Evolutionary conservation across 2,329 filamentous ascomycete species (phyloP), one percentile per base, ranked within the genome.

Genomic region (Ophiostoma sp.): DNA sequence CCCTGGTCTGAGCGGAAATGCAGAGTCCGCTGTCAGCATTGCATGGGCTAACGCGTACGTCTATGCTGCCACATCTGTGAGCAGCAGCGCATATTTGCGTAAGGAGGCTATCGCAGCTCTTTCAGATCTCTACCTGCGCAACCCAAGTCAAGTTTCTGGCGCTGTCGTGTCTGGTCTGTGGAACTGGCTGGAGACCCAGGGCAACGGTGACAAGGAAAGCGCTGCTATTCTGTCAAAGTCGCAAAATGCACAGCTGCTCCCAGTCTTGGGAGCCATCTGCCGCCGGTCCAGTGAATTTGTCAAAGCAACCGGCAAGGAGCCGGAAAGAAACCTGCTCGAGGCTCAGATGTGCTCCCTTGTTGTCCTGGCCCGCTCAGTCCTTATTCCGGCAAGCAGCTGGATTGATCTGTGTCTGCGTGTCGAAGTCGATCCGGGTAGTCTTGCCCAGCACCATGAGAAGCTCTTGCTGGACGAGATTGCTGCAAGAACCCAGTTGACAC

Each of bases 11-110:
- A 1, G 4, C 4, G 78, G 80, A 12, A 80, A 84, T 41, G 79
- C 82, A 12, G 76, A 80, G 4, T 74, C 76, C 6, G 79, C 80
- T 14, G 80, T 85, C n/a, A 83, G 83, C 70, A 78, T 85, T 67
- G 86, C 88, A 16, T 99, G 94, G 95, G 88, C 91, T 14, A 91
- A 96, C 74, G 88, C 90, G 2, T 85, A 94, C 69, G 87, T 97
- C n/a, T 96, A 90, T 76, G 80, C 91, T 16, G 85, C 94, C 63
- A 87, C 88, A 63, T 87, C 89, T 1, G 79, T 85, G 14, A 81
- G 77, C 12, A 80, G 91, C 27, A 82, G 89, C 12, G 82, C 88
- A 2, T 81, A 81, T 49, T 80, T 90, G 64, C 87, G 90, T 68
- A 87, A 88, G 71, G 83, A 87, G 72, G 86, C 89, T 4, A 82